These are phyloP conservation scores for Lactifluus echinatus DNA, from an alignment of 768 basidiomycete species.

Conservation along the genomic window DNA sequence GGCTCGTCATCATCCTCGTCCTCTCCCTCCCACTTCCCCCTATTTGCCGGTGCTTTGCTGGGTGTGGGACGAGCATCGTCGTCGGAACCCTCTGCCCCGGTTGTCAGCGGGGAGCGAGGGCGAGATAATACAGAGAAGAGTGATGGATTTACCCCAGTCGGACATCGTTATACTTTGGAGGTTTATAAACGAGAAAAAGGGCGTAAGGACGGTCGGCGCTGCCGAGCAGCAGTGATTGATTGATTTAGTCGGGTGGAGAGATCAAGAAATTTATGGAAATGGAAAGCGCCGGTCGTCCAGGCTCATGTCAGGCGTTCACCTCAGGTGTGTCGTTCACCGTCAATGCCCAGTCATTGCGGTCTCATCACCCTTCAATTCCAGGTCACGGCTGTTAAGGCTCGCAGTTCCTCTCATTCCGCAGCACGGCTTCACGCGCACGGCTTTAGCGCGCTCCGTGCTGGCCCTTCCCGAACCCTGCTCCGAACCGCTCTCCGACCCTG, in stretches of 20 bases:
- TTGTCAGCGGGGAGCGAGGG: not conserved
- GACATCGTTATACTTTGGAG: constrained; percentile 15
- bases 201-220: constrained; percentile 20
- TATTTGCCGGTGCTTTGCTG: constrained; percentile 22
- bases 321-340: not conserved
- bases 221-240: constrained; percentile 16
- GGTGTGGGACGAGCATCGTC: constrained; percentile 15
- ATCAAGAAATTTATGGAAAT: not conserved
- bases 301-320: not conserved
- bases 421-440: constrained; percentile 68
- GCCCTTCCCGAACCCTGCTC: constrained; percentile 42
- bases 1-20: constrained; percentile 79
- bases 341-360: not conserved
- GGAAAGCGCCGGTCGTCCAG: not conserved
- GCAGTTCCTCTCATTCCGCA: constrained; percentile 55
- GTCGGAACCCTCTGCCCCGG: constrained; percentile 18
- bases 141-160: constrained; percentile 20
- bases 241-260: not conserved
- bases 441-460: constrained; percentile 58
- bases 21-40: constrained; percentile 80
- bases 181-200: not conserved
- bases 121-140: not conserved
- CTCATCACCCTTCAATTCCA: not conserved
- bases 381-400: constrained; percentile 40
- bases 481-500: constrained; percentile 57